Conservation (phyloP, 306 rosid genomes). For the Citrullus mucosospermus region DNA sequence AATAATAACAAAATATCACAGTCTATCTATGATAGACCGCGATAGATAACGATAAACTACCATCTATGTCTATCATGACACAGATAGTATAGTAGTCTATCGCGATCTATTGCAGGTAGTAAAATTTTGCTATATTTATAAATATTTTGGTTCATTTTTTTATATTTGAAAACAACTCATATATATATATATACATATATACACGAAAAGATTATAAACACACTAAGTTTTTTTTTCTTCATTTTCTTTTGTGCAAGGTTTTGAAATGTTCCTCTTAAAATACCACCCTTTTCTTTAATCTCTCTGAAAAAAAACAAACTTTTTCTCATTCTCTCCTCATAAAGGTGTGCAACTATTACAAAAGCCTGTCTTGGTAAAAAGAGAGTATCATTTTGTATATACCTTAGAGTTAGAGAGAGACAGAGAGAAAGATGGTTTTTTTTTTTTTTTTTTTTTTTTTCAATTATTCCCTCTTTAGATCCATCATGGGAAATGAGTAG, state of each 20-base stretch:
- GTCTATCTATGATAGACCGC: too few relatives aligned
- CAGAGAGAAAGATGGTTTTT: not conserved
- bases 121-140: too few relatives aligned
- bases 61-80: too few relatives aligned
- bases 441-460: not conserved
- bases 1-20: too few relatives aligned
- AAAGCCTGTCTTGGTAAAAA: slow-evolving; percentile 37
- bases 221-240: not conserved
- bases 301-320: not conserved
- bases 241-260: slow-evolving; percentile 20
- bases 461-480: not conserved
- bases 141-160: too few relatives aligned
- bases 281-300: slow-evolving; percentile 24
- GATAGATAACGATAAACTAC: too few relatives aligned
- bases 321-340: slow-evolving; percentile 34
- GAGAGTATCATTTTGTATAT: slow-evolving; percentile 37
- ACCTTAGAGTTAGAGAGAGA: not conserved
- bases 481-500: slow-evolving; percentile 32
- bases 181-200: too few relatives aligned
- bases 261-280: slow-evolving; percentile 8
- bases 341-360: slow-evolving; percentile 26
- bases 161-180: too few relatives aligned
- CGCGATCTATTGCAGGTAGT: too few relatives aligned
- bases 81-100: too few relatives aligned
- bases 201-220: too few relatives aligned